Evolutionary conservation across 306 rosid genomes (phyloP), one percentile per base, ranked within the genome.

Genomic region (Acacia crassicarpa): DNA sequence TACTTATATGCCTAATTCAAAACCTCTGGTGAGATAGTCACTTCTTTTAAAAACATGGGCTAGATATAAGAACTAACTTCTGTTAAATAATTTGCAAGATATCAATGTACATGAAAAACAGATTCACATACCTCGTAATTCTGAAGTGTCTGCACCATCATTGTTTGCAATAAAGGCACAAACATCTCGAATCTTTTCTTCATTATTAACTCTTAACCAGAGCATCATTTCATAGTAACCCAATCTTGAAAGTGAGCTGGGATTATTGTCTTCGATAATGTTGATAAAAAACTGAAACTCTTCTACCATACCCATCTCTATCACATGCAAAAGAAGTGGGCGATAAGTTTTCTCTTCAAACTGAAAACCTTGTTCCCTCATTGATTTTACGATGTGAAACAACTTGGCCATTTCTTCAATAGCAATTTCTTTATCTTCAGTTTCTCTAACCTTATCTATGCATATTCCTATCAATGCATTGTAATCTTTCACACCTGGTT

Each of bases 161-260:
- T 80, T 82, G 63, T 77, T 81, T 45, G 81, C 82, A 78, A 89
- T 82, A 78, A 72, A 78, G 63, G 89, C 48, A 85, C 93, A 92
- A 62, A 93, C 83, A 81, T 80, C 91, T 66, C 63, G 91, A 84
- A 95, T 87, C 86, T 87, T 95, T 85, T 92, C 89, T 81, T 79
- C 91, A 20, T 93, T 84, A 27, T 91, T 66, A 51, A 90, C 85
- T 79, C 81, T 89, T 81, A 92, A 68, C 91, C 92, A 93, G 45
- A 93, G 46, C 89, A 78, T 67, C 98, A 95, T 92, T 87, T 93
- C 96, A 62, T 93, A 93, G 89, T 93, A 93, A 59, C 97, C 94
- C 75, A 95, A 73, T 81, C 87, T 90, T 30, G 89, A 44, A 83
- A 45, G 25, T 20, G 87, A 85, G 68, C 79, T 66, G 43, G 94